phyloP scores from a whole-genome alignment of 495 filamentous ascomycete genomes.

The Annulohypoxylon bovei region DNA sequence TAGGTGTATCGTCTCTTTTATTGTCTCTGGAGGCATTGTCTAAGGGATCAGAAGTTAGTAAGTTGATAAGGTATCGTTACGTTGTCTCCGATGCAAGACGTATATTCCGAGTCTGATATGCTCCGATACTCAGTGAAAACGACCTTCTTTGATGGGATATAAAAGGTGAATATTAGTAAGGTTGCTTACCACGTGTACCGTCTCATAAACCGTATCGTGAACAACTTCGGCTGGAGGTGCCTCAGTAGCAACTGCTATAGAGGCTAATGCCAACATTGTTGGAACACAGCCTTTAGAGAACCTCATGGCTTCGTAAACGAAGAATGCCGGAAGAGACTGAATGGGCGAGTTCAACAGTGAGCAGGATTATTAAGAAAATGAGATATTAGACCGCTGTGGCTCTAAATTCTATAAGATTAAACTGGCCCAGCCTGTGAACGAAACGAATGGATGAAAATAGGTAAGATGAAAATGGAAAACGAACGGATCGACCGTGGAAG shows the following conservation, averaged over 20 bases:
- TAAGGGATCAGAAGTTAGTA: conserved; percentile 9
- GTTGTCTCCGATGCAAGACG: too few species aligned
- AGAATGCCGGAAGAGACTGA: conserved; percentile 12
- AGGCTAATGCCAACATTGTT: conserved; percentile 19
- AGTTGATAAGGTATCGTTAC: background rate
- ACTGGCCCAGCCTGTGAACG: conserved; percentile 38
- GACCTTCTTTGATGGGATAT: background rate
- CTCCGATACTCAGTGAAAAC: background rate
- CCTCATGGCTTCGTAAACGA: conserved; percentile 14
- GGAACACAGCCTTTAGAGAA: conserved; percentile 20
- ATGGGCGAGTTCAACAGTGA: background rate
- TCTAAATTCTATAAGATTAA: conserved; percentile 26
- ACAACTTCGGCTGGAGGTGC: background rate
- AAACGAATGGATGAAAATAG: conserved; percentile 40
- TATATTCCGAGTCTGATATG: background rate
- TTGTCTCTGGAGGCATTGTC: conserved; percentile 23
- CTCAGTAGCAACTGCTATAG: conserved; percentile 20
- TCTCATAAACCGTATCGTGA: conserved; percentile 25
- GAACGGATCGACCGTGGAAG: conserved; percentile 40
- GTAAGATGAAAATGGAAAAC: conserved; percentile 16
- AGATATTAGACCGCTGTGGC: conserved; percentile 10
- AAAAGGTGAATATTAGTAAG: background rate
- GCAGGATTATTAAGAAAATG: conserved; percentile 7
- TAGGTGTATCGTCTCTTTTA: conserved; percentile 21
- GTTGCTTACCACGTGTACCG: conserved; percentile 29